Conservation (phyloP, 257 asterid genomes). For the Solanum virginianum region DNA sequence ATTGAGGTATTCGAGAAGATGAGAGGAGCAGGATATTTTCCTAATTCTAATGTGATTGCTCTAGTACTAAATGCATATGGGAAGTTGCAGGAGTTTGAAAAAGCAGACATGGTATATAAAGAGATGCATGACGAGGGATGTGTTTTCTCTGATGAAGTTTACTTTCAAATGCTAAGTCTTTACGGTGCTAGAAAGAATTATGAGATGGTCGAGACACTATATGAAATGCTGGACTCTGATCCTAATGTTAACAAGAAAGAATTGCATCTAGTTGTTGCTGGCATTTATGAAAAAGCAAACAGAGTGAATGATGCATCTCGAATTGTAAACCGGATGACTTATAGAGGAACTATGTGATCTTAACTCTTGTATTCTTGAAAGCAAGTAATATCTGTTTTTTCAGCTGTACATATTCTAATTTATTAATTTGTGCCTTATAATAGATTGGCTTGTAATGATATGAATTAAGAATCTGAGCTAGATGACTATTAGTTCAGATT, state of each 20-base stretch:
- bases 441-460: neutral
- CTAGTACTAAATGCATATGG: conserved; percentile 75
- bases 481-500: neutral
- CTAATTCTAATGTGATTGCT: conserved; percentile 47
- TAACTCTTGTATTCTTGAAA: conserved; percentile 11
- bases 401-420: neutral
- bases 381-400: neutral
- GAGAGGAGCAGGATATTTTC: conserved; percentile 64
- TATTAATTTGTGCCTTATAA: neutral
- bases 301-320: conserved; percentile 64
- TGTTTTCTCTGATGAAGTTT: conserved; percentile 64
- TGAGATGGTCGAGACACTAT: conserved; percentile 45
- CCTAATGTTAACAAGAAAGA: conserved; percentile 75
- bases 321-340: conserved; percentile 54
- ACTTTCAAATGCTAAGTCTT: conserved; percentile 84
- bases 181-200: conserved; percentile 56
- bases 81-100: conserved; percentile 55
- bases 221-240: conserved; percentile 40
- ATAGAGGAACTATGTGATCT: conserved; percentile 21
- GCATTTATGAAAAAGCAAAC: conserved; percentile 76
- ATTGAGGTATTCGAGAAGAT: conserved; percentile 80
- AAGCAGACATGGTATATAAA: conserved; percentile 46
- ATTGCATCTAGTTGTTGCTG: conserved; percentile 65
- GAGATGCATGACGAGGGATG: conserved; percentile 79
- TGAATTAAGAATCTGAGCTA: neutral